phyloP scores from a whole-genome alignment of 192 early-diverging fungal genomes.

The Backusella westeae region DNA sequence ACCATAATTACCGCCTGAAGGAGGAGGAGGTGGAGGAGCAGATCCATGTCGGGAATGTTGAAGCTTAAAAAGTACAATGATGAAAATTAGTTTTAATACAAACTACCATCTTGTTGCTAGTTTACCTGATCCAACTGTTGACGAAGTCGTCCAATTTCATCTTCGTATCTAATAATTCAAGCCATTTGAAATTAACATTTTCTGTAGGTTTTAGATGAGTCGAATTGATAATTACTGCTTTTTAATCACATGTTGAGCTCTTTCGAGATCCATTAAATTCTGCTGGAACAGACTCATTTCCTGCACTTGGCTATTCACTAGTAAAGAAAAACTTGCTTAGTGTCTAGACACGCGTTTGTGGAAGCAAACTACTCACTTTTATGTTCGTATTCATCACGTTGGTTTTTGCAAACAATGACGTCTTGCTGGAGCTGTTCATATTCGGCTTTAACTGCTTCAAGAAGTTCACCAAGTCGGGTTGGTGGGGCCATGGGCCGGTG shows the following conservation, averaged over 20 bases:
- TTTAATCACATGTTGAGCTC: slow-evolving; percentile 75
- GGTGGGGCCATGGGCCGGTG: slow-evolving; percentile 73
- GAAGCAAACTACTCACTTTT: slow-evolving; percentile 57
- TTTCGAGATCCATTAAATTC: slow-evolving; percentile 77
- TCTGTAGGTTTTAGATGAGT: too few species aligned
- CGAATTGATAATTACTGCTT: slow-evolving; percentile 54
- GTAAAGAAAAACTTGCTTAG: slow-evolving; percentile 6
- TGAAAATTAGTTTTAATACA: background rate
- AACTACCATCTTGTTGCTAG: background rate
- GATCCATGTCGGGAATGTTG: slow-evolving; percentile 27
- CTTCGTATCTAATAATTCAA: slow-evolving; percentile 58
- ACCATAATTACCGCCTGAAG: background rate
- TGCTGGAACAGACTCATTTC: slow-evolving; percentile 80
- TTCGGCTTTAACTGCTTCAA: slow-evolving; percentile 80
- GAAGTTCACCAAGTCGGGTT: slow-evolving; percentile 68
- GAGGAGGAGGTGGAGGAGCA: background rate
- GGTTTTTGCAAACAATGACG: slow-evolving; percentile 62
- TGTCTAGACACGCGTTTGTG: slow-evolving; percentile 2
- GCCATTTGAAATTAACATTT: background rate
- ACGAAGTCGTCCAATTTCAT: slow-evolving; percentile 79
- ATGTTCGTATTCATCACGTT: slow-evolving; percentile 86
- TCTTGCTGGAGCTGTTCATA: slow-evolving; percentile 79
- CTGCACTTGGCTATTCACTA: slow-evolving; percentile 71
- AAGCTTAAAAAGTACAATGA: slow-evolving; percentile 1
- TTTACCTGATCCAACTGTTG: slow-evolving; percentile 73